Percentiles rank a stretch among this genome's conserved stretches.
These are phyloP conservation scores for Cinnamomum chago DNA, from an alignment of 164 flowering plant species.

Conservation along the genomic window DNA sequence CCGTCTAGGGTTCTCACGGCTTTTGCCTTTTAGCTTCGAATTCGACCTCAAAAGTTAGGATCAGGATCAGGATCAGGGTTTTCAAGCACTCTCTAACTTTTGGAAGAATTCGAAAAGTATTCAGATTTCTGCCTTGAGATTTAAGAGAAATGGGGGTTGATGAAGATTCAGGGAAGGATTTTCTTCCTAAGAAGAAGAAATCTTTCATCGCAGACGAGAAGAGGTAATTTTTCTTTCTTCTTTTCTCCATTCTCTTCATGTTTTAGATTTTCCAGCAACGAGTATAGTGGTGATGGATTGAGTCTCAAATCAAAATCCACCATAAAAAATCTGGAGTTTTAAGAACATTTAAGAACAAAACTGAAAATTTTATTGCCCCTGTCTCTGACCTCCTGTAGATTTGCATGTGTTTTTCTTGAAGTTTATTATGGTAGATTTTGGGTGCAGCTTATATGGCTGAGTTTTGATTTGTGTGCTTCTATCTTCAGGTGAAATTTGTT, in stretches of 20 bases:
- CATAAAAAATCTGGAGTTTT: neutral
- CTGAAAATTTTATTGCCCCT: neutral
- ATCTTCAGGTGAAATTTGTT: too few relatives aligned
- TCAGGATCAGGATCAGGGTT: too few relatives aligned
- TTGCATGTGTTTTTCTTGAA: neutral
- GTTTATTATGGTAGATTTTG: neutral
- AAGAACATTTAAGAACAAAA: neutral
- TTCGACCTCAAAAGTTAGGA: neutral
- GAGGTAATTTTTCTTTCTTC: slow-evolving; percentile 28
- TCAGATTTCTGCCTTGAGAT: neutral
- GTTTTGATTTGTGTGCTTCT: too few relatives aligned
- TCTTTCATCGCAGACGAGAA: slow-evolving; percentile 43
- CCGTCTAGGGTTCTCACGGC: neutral
- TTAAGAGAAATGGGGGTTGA: slow-evolving; percentile 23
- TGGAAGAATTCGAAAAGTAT: neutral
- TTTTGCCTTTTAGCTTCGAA: neutral
- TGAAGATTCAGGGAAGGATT: slow-evolving; percentile 32
- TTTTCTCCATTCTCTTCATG: neutral
- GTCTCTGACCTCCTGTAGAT: neutral
- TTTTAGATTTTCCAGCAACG: neutral
- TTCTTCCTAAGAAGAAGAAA: slow-evolving; percentile 48
- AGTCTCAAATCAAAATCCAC: neutral
- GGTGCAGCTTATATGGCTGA: neutral
- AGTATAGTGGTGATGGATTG: too few relatives aligned
- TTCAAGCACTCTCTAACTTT: too few relatives aligned